Percentiles rank a stretch among this genome's conserved stretches.
phyloP scores from a whole-genome alignment of 2,329 filamentous ascomycete genomes.

The Cercospora zeina region DNA sequence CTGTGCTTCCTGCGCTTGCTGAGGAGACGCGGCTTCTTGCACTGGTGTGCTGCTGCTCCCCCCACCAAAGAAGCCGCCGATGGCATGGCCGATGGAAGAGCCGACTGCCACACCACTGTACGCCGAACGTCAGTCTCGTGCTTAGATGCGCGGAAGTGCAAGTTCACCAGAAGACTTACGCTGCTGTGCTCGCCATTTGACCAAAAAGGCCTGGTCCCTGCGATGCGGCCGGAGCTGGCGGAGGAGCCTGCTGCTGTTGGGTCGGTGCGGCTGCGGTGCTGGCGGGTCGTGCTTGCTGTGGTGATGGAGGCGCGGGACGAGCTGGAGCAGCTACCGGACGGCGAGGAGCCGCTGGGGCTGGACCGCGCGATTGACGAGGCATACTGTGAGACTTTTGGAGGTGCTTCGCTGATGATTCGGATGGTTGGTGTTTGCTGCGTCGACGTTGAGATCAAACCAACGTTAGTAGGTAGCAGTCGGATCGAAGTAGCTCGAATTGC shows the following conservation, averaged over 20 bases:
- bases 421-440: constrained; percentile 5
- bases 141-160: background rate
- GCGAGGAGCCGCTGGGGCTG: constrained; percentile 46
- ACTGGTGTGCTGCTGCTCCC: constrained; percentile 55
- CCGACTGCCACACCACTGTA: constrained; percentile 91
- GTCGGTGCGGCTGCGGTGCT: constrained; percentile 52
- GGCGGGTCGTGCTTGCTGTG: constrained; percentile 51
- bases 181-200: constrained; percentile 96
- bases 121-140: constrained; percentile 9
- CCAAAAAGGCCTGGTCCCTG: constrained; percentile 84
- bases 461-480: background rate
- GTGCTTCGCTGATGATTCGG: constrained; percentile 5
- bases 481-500: constrained; percentile 18
- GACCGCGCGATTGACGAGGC: constrained; percentile 52
- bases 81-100: constrained; percentile 90
- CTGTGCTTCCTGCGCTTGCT: constrained; percentile 31
- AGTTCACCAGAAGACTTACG: constrained; percentile 62
- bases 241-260: constrained; percentile 46
- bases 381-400: constrained; percentile 38
- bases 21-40: constrained; percentile 52
- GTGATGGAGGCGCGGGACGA: constrained; percentile 68
- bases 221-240: constrained; percentile 41
- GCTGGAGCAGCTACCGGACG: constrained; percentile 45
- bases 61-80: constrained; percentile 84
- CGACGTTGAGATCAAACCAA: background rate